A percentile compares a stretch with the other conserved stretches of the same genome.
These are phyloP conservation scores for Asterella californica DNA, from an alignment of 225 moss, liverwort and hornwort species.

Conservation along the genomic window DNA sequence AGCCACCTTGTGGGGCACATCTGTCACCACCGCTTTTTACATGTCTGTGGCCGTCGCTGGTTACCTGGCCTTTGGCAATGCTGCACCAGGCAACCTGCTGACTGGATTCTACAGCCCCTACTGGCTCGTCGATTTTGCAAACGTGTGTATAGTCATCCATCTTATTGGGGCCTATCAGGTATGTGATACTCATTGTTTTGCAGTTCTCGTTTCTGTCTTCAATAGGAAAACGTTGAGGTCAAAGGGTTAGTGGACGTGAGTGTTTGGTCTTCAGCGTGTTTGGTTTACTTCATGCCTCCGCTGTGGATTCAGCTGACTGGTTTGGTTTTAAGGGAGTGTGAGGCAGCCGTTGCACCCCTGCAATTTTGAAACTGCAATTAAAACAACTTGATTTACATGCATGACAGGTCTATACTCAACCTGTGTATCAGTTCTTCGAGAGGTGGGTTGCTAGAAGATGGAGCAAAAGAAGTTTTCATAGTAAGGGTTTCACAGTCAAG, in stretches of 20 bases:
- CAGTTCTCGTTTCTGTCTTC: no score
- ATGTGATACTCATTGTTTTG: neutral
- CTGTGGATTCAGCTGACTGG: neutral
- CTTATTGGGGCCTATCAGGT: conserved; percentile 90
- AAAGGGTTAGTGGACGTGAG: neutral
- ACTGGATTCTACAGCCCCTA: conserved; percentile 60
- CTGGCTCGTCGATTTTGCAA: conserved; percentile 77
- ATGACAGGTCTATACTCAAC: conserved; percentile 73
- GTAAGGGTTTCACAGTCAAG: conserved; percentile 29
- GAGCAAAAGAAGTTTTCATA: conserved; percentile 49
- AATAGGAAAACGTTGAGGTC: neutral
- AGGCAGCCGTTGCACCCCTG: neutral
- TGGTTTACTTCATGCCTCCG: neutral
- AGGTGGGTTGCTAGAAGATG: conserved; percentile 34
- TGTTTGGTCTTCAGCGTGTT: neutral
- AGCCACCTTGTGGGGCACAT: conserved; percentile 44
- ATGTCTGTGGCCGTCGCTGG: conserved; percentile 64
- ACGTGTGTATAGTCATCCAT: conserved; percentile 69
- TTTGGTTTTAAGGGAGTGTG: neutral
- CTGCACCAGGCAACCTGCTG: conserved; percentile 55
- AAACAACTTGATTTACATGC: neutral
- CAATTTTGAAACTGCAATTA: neutral
- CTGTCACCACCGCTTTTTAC: conserved; percentile 65
- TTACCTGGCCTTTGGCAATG: conserved; percentile 63
- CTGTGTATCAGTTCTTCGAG: conserved; percentile 61